These are phyloP conservation scores for Platismatia glauca DNA, from an alignment of 495 filamentous ascomycete genomes.

Conservation along the genomic window DNA sequence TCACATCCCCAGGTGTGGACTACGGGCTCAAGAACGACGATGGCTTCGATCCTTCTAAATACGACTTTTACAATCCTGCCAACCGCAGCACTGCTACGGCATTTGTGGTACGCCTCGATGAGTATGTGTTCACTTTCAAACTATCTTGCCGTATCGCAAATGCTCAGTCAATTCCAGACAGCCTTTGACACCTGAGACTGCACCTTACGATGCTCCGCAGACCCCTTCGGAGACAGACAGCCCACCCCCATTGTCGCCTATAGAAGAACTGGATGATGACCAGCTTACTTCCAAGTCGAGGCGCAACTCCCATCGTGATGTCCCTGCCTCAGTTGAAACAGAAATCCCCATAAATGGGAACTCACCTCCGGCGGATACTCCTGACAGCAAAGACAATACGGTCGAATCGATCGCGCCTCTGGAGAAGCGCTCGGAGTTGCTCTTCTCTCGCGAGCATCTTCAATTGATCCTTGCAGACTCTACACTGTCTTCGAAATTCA, in stretches of 20 bases:
- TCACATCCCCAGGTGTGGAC: constrained; percentile 8
- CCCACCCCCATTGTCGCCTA: constrained; percentile 18
- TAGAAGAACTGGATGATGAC: constrained; percentile 20
- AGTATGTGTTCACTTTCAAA: not conserved
- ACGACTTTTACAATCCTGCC: constrained; percentile 19
- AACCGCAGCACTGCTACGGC: constrained; percentile 7
- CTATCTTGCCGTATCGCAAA: not conserved
- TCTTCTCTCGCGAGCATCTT: constrained; percentile 60
- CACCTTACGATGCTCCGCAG: not conserved
- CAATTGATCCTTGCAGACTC: constrained; percentile 52
- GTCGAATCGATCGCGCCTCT: constrained; percentile 28
- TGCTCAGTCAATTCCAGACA: constrained; percentile 9
- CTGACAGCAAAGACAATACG: constrained; percentile 2
- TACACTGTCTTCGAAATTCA: constrained; percentile 52
- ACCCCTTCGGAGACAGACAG: not conserved
- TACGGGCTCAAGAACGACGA: constrained; percentile 20
- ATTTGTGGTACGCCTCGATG: constrained; percentile 10
- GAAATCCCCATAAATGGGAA: not conserved
- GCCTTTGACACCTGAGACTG: not conserved
- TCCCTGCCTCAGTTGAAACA: not conserved
- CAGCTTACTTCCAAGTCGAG: not conserved
- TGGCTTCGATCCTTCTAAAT: constrained; percentile 20
- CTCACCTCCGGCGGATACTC: not conserved
- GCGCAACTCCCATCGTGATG: constrained; percentile 1
- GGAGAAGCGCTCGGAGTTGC: constrained; percentile 50